These are phyloP conservation scores for Sordaria brevicollis DNA, from an alignment of 495 filamentous ascomycete genomes.

Conservation along the genomic window DNA sequence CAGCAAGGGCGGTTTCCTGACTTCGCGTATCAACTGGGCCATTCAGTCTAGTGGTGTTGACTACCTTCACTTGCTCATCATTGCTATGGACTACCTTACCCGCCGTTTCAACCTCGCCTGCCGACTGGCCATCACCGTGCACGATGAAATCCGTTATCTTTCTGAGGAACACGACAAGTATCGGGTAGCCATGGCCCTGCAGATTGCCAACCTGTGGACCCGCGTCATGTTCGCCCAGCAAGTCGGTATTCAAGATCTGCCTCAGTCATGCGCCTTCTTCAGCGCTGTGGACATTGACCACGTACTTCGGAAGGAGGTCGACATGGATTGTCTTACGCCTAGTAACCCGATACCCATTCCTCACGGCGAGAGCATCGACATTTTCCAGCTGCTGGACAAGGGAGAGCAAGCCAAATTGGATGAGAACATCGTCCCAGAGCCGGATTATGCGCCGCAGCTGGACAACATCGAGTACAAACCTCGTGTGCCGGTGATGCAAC, in stretches of 20 bases:
- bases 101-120: constrained; percentile 76
- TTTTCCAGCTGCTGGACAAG: constrained; percentile 56
- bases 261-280: constrained; percentile 90
- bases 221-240: constrained; percentile 94
- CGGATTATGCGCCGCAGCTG: constrained; percentile 35
- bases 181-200: constrained; percentile 77
- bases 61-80: constrained; percentile 90
- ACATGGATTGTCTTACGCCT: constrained; percentile 94
- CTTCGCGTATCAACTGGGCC: constrained; percentile 96
- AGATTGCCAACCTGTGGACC: constrained; percentile 93
- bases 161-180: constrained; percentile 82
- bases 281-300: constrained; percentile 90
- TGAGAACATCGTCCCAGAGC: constrained; percentile 41
- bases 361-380: constrained; percentile 78
- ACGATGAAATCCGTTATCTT: constrained; percentile 95
- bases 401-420: constrained; percentile 56
- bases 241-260: constrained; percentile 90
- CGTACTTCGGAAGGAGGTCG: constrained; percentile 90
- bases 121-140: constrained; percentile 85
- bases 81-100: constrained; percentile 88
- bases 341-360: constrained; percentile 70
- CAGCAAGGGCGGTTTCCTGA: constrained; percentile 85
- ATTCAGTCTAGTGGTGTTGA: constrained; percentile 97
- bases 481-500: constrained; percentile 70
- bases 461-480: constrained; percentile 55